Evolutionary conservation across 164 flowering plant genomes (phyloP).

Genomic region (Umbellularia californica): DNA sequence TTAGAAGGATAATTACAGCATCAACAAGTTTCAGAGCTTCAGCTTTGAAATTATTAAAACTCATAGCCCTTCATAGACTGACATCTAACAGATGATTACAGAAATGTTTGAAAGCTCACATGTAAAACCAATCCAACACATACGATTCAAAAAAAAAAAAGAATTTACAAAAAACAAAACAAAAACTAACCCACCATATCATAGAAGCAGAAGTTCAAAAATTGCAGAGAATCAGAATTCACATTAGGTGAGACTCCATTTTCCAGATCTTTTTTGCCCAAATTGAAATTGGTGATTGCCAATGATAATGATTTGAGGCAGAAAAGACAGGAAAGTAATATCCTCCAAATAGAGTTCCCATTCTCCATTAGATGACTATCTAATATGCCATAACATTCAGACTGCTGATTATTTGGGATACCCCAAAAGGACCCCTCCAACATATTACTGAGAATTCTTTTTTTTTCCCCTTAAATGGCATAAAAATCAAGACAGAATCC

Average conservation of each 20-base stretch:
- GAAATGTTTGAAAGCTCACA: too few relatives aligned
- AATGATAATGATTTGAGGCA: neutral
- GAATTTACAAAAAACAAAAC: neutral
- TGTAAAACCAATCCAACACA: too few relatives aligned
- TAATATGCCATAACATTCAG: neutral
- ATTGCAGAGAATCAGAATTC: neutral
- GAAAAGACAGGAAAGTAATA: neutral
- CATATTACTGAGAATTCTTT: too few relatives aligned
- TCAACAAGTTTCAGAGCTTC: too few relatives aligned
- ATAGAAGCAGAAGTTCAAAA: neutral
- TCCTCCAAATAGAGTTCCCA: neutral
- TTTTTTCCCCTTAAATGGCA: too few relatives aligned
- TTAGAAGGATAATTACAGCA: too few relatives aligned
- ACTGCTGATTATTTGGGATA: neutral
- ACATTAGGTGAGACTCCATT: neutral
- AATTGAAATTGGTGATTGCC: neutral
- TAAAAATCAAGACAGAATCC: neutral
- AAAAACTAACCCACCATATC: neutral
- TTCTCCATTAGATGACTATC: neutral
- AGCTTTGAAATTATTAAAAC: too few relatives aligned
- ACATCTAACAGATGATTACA: too few relatives aligned
- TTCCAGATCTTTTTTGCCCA: neutral
- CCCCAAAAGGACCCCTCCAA: too few relatives aligned
- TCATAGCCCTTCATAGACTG: too few relatives aligned
- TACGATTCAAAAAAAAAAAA: too few relatives aligned